Conservation (phyloP, 176 grass and related monocot genomes). For the Oryza coarctata region DNA sequence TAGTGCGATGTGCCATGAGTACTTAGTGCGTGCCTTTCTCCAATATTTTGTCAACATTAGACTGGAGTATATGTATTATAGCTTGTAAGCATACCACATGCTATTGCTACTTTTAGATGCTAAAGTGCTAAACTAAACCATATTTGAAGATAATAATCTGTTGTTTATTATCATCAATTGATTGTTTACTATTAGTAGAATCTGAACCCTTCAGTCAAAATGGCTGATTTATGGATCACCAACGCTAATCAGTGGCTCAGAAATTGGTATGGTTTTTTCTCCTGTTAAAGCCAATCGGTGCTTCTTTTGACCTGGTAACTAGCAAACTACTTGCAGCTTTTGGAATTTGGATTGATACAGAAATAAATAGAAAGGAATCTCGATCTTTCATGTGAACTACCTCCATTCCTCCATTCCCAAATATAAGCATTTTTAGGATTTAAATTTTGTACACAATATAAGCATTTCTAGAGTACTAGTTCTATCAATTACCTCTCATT, state of each 20-base stretch:
- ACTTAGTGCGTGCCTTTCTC: background rate
- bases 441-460: too few species aligned
- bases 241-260: background rate
- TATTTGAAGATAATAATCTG: background rate
- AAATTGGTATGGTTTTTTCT: background rate
- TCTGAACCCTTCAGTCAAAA: background rate
- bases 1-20: background rate
- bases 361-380: background rate
- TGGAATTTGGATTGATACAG: background rate
- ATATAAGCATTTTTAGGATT: too few species aligned
- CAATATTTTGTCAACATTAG: background rate
- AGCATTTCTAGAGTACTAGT: too few species aligned
- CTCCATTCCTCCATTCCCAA: too few species aligned
- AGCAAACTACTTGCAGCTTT: background rate
- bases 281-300: background rate
- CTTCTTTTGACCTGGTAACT: background rate
- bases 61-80: background rate
- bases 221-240: background rate
- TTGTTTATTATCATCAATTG: background rate
- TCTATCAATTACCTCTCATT: too few species aligned
- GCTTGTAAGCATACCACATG: background rate
- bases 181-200: background rate
- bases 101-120: background rate
- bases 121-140: background rate
- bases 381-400: background rate